phyloP scores from a whole-genome alignment of 2,329 filamentous ascomycete species.

The Colletotrichum incanum region DNA sequence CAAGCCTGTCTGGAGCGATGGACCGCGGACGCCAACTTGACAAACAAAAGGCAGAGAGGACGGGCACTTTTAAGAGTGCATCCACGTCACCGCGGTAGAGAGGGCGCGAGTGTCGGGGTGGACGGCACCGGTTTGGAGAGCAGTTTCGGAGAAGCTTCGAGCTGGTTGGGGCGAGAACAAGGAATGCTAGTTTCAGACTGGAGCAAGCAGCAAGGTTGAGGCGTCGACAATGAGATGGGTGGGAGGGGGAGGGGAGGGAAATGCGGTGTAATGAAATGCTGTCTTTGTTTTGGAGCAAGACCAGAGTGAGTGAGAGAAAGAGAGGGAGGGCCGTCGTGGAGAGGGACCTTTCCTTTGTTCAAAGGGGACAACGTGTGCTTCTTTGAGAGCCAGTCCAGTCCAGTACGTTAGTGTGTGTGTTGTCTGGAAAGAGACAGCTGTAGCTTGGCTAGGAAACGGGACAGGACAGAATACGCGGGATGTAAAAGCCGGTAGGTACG shows the following conservation, averaged over 20 bases:
- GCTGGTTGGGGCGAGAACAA: conserved; percentile 24
- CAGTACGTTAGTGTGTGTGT: neutral
- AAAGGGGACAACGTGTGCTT: conserved; percentile 24
- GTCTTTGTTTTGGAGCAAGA: conserved; percentile 4
- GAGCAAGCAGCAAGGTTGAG: conserved; percentile 29
- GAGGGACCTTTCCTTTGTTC: neutral
- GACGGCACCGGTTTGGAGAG: conserved; percentile 22
- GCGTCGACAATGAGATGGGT: conserved; percentile 11
- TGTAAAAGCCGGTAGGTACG: neutral
- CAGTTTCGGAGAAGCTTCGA: conserved; percentile 35
- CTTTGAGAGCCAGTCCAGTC: neutral
- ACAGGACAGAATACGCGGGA: conserved; percentile 6
- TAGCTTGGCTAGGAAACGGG: neutral
- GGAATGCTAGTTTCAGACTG: conserved; percentile 38
- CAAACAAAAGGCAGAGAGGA: conserved; percentile 8
- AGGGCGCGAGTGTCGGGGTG: conserved; percentile 6
- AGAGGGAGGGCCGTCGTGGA: neutral
- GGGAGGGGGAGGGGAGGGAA: neutral
- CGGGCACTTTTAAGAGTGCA: conserved; percentile 13
- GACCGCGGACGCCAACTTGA: conserved; percentile 29
- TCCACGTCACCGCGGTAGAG: conserved; percentile 6
- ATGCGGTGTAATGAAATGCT: neutral
- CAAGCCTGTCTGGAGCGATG: conserved; percentile 20
- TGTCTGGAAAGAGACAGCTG: neutral
- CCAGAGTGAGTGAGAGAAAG: neutral